Evolutionary conservation across 192 early-diverging fungal species (phyloP).

Genomic region (Ambispora gerdemannii): DNA sequence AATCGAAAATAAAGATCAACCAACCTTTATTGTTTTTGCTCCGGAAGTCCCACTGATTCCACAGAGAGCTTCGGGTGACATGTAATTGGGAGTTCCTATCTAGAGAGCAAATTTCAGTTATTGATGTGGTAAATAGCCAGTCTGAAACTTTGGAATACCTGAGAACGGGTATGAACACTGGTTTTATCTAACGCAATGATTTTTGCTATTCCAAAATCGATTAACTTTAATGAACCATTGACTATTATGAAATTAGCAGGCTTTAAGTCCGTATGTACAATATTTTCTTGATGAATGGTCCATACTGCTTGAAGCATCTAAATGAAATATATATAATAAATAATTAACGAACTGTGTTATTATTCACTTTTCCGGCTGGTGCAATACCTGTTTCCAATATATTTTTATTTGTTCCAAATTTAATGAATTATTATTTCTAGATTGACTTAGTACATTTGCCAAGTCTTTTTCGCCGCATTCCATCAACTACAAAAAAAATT

Average conservation of each 20-base stretch:
- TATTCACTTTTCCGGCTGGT: too few species aligned
- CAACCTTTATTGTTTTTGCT: constrained; percentile 11
- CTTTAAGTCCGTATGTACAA: constrained; percentile 93
- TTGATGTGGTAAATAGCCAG: too few species aligned
- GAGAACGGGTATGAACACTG: constrained; percentile 85
- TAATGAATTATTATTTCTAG: constrained; percentile 48
- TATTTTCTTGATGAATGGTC: constrained; percentile 80
- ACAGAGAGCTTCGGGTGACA: constrained; percentile 88
- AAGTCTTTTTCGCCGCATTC: constrained; percentile 92
- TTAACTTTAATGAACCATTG: constrained; percentile 81
- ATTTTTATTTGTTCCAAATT: constrained; percentile 72
- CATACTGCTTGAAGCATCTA: constrained; percentile 89
- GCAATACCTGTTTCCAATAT: constrained; percentile 90
- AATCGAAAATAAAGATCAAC: not conserved
- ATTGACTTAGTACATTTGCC: constrained; percentile 57
- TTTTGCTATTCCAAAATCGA: constrained; percentile 99
- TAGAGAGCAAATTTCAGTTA: too few species aligned
- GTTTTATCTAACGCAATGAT: constrained; percentile 90
- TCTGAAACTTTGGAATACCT: too few species aligned
- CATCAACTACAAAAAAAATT: constrained; percentile 49
- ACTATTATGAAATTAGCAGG: constrained; percentile 95
- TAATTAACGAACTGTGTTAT: too few species aligned
- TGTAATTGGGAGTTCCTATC: constrained; percentile 91
- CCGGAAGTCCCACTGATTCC: constrained; percentile 31
- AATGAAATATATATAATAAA: not conserved